phyloP scores from a whole-genome alignment of 805 yeast species.

The Saturnispora bothae region DNA sequence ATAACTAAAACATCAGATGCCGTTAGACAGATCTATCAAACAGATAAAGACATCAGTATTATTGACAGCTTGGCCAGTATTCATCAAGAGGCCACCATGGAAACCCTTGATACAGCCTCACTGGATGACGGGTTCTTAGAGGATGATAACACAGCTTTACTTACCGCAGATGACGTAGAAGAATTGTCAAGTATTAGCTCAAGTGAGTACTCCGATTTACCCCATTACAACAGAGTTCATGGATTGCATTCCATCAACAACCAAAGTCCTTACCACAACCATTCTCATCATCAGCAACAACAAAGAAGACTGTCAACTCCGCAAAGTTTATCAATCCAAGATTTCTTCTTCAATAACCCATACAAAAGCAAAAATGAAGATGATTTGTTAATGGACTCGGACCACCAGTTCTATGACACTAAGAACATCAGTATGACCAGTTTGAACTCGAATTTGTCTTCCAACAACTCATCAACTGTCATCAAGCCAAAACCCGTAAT shows the following conservation, averaged over 20 bases:
- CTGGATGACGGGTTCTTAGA: neutral
- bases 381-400: neutral
- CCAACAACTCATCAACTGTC: constrained; percentile 9
- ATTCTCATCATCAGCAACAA: neutral
- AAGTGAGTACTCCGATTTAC: neutral
- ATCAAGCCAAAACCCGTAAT: constrained; percentile 20
- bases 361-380: constrained; percentile 11
- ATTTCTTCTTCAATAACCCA: constrained; percentile 37
- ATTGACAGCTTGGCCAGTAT: constrained; percentile 2
- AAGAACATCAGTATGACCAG: constrained; percentile 1
- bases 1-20: neutral
- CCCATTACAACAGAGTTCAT: constrained; percentile 3
- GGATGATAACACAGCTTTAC: neutral
- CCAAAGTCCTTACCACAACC: neutral
- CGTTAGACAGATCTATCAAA: constrained; percentile 1
- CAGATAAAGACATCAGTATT: constrained; percentile 6
- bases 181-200: constrained; percentile 6
- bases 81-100: neutral
- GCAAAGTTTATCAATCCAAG: constrained; percentile 37
- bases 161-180: constrained; percentile 12
- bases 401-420: constrained; percentile 1
- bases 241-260: constrained; percentile 1
- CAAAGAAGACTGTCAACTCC: constrained; percentile 6
- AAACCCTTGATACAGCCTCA: neutral
- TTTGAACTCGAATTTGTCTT: neutral